Evolutionary conservation across 306 rosid species (phyloP), one percentile per base, ranked within the genome.

Genomic region (Fragaria iinumae): DNA sequence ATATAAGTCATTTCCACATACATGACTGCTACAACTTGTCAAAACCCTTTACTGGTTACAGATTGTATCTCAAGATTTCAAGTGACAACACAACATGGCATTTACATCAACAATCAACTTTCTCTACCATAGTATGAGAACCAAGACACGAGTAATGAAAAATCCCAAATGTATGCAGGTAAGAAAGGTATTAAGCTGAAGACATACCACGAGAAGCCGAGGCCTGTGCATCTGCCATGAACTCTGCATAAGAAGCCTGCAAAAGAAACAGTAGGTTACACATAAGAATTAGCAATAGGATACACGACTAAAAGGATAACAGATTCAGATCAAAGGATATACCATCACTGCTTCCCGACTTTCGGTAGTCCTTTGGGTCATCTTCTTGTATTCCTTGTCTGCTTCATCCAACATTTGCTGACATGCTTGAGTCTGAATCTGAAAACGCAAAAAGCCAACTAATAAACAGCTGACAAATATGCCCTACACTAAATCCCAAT

Each of bases 271-370:
- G 45, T 32, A 47, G 43, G 53, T 72, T 64, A 59, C 68, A 44
- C 74, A 71, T 63, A 47, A 13, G 9, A 18, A 57, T 8, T 60
- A 82, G 52, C 72, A 66, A 77, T 59, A 45, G 38, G 29, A 53
- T 45, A 29, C 23, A 25, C 6, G 7, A 50, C 71, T 32, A 48
- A 20, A 9, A 69, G 27, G 27, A 25, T 10, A 53, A 29, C 27
- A 39, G 75, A 63, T 49, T 55, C 71, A 47, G 68, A n/a, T 32
- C 48, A 80, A 18, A 34, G 18, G 55, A 48, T 63, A 48, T 47
- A 90, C 98, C 98, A 84, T 88, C 93, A 92, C 87, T 55, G 91
- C 88, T 56, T 92, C 96, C 80, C 84, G 84, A 81, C 91, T 88
- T 87, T 92, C 88, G 1, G 79, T 68, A 49, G 92, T 89, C 80